phyloP scores from a whole-genome alignment of 495 filamentous ascomycete species.

The Hapsidospora chrysogenum region DNA sequence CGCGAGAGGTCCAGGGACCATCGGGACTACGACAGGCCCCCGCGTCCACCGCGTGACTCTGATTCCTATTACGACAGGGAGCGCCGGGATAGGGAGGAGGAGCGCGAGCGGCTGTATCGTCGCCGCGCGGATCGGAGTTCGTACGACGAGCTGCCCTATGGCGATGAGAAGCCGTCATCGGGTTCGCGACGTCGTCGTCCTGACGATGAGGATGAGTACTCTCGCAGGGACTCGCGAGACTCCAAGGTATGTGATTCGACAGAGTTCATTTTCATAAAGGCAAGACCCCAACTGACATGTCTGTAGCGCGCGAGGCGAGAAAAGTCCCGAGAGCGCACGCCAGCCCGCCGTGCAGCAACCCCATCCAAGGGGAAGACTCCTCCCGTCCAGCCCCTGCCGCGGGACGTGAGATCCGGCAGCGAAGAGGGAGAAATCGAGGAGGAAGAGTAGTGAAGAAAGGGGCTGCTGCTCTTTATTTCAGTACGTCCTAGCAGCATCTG shows the following conservation, averaged over 20 bases:
- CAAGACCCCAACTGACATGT: too few relatives aligned
- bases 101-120: slow-evolving; percentile 70
- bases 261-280: too few relatives aligned
- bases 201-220: slow-evolving; percentile 64
- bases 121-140: slow-evolving; percentile 55
- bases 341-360: too few relatives aligned
- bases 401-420: slow-evolving; percentile 54
- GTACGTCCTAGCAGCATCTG: too few relatives aligned
- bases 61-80: slow-evolving; percentile 47
- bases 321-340: slow-evolving; percentile 41
- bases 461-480: too few relatives aligned
- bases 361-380: slow-evolving; percentile 39
- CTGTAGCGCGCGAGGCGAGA: slow-evolving; percentile 43
- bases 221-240: slow-evolving; percentile 44
- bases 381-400: slow-evolving; percentile 28
- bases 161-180: slow-evolving; percentile 53
- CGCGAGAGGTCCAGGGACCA: slow-evolving; percentile 23
- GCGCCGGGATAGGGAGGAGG: slow-evolving; percentile 64
- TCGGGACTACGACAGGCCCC: slow-evolving; percentile 25
- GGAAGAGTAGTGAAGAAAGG: slow-evolving; percentile 33
- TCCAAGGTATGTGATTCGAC: slow-evolving; percentile 40
- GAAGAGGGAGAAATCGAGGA: slow-evolving; percentile 98
- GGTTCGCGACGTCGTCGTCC: slow-evolving; percentile 44
- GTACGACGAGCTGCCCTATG: slow-evolving; percentile 74
- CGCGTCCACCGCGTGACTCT: slow-evolving; percentile 29